These are phyloP conservation scores for Aspergillus cavernicola DNA, from an alignment of 495 filamentous ascomycete genomes.

Conservation along the genomic window DNA sequence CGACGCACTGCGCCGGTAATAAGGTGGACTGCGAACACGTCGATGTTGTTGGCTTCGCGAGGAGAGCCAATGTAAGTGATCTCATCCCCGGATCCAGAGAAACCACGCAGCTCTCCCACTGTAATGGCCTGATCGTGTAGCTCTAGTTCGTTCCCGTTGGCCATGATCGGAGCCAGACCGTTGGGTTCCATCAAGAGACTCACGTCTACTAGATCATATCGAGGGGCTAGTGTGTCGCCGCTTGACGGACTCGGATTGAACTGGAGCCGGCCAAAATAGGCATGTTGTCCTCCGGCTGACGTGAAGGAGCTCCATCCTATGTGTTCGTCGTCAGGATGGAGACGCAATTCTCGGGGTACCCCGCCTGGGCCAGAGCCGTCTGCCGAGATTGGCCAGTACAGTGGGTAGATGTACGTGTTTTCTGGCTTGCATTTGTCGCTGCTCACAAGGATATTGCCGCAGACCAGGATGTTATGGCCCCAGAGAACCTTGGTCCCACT, in stretches of 20 bases:
- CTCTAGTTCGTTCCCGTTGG: slow-evolving; percentile 7
- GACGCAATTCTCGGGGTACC: slow-evolving; percentile 18
- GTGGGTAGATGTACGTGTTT: slow-evolving; percentile 20
- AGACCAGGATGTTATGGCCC: slow-evolving; percentile 21
- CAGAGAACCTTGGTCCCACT: slow-evolving; percentile 16
- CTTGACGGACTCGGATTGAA: slow-evolving; percentile 18
- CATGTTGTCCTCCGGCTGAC: slow-evolving; percentile 2
- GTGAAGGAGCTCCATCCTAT: slow-evolving; percentile 21
- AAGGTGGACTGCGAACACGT: slow-evolving; percentile 21
- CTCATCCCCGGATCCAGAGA: slow-evolving; percentile 20
- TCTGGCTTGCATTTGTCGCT: slow-evolving; percentile 18
- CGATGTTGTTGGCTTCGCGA: slow-evolving; percentile 23
- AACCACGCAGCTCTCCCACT: slow-evolving; percentile 23
- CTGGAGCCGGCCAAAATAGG: slow-evolving; percentile 20
- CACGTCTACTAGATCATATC: slow-evolving; percentile 24
- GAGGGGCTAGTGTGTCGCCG: slow-evolving; percentile 10
- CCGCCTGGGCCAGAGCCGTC: slow-evolving; percentile 13
- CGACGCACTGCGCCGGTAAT: slow-evolving; percentile 21
- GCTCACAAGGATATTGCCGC: slow-evolving; percentile 5
- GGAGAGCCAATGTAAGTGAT: slow-evolving; percentile 21
- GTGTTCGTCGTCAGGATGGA: slow-evolving; percentile 22
- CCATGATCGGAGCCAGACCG: neutral
- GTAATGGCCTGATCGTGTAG: slow-evolving; percentile 16
- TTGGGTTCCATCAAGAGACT: slow-evolving; percentile 13
- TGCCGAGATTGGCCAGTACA: slow-evolving; percentile 12